phyloP scores from a whole-genome alignment of 495 filamentous ascomycete genomes.

The Aspergillus leporis region DNA sequence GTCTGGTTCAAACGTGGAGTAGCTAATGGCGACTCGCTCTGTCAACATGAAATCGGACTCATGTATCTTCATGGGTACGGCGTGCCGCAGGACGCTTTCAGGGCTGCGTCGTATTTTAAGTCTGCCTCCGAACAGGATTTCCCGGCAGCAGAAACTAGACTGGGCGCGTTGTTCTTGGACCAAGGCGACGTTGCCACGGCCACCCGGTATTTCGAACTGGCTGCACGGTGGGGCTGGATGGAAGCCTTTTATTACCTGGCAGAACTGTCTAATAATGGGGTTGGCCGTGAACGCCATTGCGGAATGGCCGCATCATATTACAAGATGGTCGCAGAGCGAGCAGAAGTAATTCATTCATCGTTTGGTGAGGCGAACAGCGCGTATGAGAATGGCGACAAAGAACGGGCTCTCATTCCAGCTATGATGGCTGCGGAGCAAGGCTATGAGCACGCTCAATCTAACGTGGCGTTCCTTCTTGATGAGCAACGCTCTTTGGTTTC shows the following conservation, averaged over 20 bases:
- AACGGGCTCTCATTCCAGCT: constrained; percentile 78
- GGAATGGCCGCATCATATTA: constrained; percentile 82
- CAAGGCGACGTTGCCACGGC: constrained; percentile 79
- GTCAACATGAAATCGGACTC: constrained; percentile 81
- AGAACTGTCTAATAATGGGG: constrained; percentile 79
- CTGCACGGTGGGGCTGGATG: constrained; percentile 81
- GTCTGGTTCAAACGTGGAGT: constrained; percentile 88
- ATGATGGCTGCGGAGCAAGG: constrained; percentile 96
- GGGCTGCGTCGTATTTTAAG: constrained; percentile 79
- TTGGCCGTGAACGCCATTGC: constrained; percentile 81
- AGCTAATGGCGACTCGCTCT: constrained; percentile 76
- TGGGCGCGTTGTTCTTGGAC: constrained; percentile 86
- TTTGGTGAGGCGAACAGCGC: constrained; percentile 85
- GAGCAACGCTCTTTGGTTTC: constrained; percentile 67
- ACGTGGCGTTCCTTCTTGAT: constrained; percentile 91
- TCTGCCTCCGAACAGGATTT: constrained; percentile 83
- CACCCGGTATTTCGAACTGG: constrained; percentile 88
- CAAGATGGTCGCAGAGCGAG: constrained; percentile 91
- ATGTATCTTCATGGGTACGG: constrained; percentile 88
- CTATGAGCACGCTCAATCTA: constrained; percentile 89
- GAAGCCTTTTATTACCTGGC: constrained; percentile 96
- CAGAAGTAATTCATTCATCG: constrained; percentile 79
- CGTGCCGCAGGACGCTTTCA: constrained; percentile 68
- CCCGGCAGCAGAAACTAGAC: constrained; percentile 75
- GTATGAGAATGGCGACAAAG: constrained; percentile 81